Evolutionary conservation across 2,329 filamentous ascomycete species (phyloP).

Genomic region (Aureobasidium subglaciale): DNA sequence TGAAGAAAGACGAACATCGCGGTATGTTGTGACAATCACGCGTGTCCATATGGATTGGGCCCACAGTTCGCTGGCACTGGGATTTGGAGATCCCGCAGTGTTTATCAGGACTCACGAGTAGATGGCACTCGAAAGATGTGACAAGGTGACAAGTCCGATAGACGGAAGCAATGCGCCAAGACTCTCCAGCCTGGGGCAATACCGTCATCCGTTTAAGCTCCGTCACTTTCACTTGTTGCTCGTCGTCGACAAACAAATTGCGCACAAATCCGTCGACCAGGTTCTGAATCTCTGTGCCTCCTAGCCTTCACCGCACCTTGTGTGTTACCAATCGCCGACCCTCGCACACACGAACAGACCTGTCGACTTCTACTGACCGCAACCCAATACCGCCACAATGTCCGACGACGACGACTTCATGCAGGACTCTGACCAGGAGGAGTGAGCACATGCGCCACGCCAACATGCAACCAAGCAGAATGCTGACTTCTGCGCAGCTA

Average conservation of each 20-base stretch:
- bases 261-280: background rate
- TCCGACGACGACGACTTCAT: slow-evolving; percentile 87
- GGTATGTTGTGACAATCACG: no score
- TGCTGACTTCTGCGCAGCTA: slow-evolving; percentile 50
- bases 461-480: background rate
- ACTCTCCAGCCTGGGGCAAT: background rate
- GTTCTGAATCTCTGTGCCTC: background rate
- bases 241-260: background rate
- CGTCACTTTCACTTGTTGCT: background rate
- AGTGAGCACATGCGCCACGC: slow-evolving; percentile 44
- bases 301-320: background rate
- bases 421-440: slow-evolving; percentile 83
- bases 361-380: background rate
- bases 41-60: no score
- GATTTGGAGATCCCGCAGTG: no score
- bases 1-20: no score
- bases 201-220: background rate
- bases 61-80: no score
- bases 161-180: no score
- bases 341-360: background rate
- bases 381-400: slow-evolving; percentile 45
- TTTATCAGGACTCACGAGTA: no score
- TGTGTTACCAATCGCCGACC: background rate
- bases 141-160: no score
- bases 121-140: no score